These are phyloP conservation scores for Suillus brevipes DNA, from an alignment of 768 basidiomycete species.

Conservation along the genomic window DNA sequence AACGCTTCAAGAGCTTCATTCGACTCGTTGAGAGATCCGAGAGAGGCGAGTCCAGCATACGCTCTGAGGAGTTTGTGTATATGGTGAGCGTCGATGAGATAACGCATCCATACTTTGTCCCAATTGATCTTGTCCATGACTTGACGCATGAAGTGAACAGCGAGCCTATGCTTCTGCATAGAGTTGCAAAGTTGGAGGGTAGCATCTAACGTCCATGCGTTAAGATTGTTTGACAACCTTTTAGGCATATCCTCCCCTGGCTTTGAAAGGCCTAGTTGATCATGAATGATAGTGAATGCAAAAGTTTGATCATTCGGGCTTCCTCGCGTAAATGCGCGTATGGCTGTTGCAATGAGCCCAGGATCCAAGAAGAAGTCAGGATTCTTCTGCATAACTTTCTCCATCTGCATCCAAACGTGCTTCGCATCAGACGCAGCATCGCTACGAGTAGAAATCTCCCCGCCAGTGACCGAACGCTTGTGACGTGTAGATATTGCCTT, in stretches of 20 bases:
- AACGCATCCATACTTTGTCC: slow-evolving; percentile 31
- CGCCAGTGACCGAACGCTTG: slow-evolving; percentile 15
- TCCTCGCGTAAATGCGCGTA: slow-evolving; percentile 59
- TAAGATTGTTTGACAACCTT: slow-evolving; percentile 43
- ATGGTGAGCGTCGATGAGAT: slow-evolving; percentile 50
- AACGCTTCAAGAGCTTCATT: slow-evolving; percentile 56
- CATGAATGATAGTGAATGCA: slow-evolving; percentile 61
- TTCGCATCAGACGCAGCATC: slow-evolving; percentile 61
- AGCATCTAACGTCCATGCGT: slow-evolving; percentile 48
- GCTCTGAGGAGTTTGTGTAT: slow-evolving; percentile 64
- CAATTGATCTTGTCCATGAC: slow-evolving; percentile 45
- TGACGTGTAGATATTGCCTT: slow-evolving; percentile 39
- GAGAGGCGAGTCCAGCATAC: slow-evolving; percentile 40
- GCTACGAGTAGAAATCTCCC: slow-evolving; percentile 35
- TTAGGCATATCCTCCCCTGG: slow-evolving; percentile 43
- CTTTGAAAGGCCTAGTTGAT: slow-evolving; percentile 61
- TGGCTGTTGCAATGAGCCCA: slow-evolving; percentile 48
- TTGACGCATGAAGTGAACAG: slow-evolving; percentile 59
- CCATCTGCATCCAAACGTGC: slow-evolving; percentile 67
- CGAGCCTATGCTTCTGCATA: slow-evolving; percentile 46
- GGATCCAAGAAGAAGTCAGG: slow-evolving; percentile 54
- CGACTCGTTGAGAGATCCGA: slow-evolving; percentile 40
- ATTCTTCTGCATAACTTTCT: slow-evolving; percentile 49
- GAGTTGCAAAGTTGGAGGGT: slow-evolving; percentile 57
- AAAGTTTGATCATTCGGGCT: slow-evolving; percentile 59